Evolutionary conservation across 305 asterid genomes (phyloP).

Genomic region (Ajuga reptans): DNA sequence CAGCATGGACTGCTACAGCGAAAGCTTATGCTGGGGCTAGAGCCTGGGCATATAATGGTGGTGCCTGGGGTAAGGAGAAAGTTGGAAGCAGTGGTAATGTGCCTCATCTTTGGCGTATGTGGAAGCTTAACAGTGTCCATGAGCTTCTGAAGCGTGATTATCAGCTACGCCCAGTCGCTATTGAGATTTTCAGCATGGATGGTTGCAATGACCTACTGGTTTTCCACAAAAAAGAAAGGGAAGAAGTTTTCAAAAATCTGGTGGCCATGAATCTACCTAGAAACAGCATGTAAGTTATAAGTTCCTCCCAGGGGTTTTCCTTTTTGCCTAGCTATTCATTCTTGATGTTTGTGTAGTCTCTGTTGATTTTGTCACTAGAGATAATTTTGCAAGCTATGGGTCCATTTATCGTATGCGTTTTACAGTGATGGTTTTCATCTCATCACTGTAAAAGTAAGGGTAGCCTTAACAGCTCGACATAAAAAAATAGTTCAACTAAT

Average conservation of each 20-base stretch:
- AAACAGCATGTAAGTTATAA: constrained; percentile 84
- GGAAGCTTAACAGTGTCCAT: constrained; percentile 97
- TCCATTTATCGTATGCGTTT: constrained; percentile 6
- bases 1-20: constrained; percentile 77
- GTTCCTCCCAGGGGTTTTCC: constrained; percentile 20
- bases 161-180: constrained; percentile 98
- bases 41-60: constrained; percentile 99
- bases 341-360: neutral
- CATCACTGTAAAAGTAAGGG: neutral
- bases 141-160: constrained; percentile 97
- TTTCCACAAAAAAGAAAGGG: constrained; percentile 96
- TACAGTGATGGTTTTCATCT: neutral
- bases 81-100: constrained; percentile 62
- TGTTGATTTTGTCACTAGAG: constrained; percentile 7
- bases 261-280: constrained; percentile 98
- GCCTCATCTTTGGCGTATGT: constrained; percentile 98
- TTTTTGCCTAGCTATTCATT: constrained; percentile 10
- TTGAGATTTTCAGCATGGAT: constrained; percentile 99
- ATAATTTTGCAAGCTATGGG: neutral
- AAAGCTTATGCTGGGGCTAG: constrained; percentile 76
- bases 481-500: too few relatives aligned
- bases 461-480: neutral
- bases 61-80: constrained; percentile 99
- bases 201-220: constrained; percentile 98
- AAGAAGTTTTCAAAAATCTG: constrained; percentile 85